Evolutionary conservation across 495 filamentous ascomycete genomes (phyloP).

Genomic region (Podospora tetraspora): DNA sequence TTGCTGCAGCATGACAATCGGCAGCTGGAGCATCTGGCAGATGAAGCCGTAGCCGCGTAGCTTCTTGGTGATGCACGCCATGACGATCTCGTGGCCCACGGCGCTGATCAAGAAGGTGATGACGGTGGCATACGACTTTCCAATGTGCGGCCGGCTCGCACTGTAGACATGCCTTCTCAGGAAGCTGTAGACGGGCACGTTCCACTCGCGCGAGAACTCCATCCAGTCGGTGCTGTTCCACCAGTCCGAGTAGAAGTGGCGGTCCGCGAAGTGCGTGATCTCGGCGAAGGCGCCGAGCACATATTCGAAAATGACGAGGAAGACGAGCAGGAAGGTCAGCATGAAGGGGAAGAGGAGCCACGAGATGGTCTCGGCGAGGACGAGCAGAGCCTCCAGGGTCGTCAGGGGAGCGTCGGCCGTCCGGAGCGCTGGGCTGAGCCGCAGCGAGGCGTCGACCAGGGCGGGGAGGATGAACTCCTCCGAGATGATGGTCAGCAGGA

Average conservation of each 20-base stretch:
- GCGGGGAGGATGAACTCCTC: conserved; percentile 97
- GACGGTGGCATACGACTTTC: conserved; percentile 71
- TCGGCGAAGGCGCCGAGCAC: conserved; percentile 91
- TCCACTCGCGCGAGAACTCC: conserved; percentile 97
- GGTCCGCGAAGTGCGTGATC: conserved; percentile 87
- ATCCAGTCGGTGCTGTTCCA: conserved; percentile 89
- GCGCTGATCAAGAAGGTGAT: conserved; percentile 91
- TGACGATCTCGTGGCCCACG: conserved; percentile 87
- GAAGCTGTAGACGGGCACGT: conserved; percentile 97
- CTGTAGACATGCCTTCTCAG: conserved; percentile 91
- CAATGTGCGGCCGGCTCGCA: conserved; percentile 67
- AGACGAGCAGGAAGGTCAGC: conserved; percentile 90
- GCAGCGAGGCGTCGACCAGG: conserved; percentile 64
- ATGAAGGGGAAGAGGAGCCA: conserved; percentile 96
- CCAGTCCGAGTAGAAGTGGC: conserved; percentile 97
- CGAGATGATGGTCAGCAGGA: conserved; percentile 81
- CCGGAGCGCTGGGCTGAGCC: conserved; percentile 47
- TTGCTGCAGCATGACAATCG: conserved; percentile 86
- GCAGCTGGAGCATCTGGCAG: conserved; percentile 93
- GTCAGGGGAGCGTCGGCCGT: conserved; percentile 38
- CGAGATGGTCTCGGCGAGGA: conserved; percentile 88
- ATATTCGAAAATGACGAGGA: conserved; percentile 97
- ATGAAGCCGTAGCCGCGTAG: conserved; percentile 89
- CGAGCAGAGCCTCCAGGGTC: conserved; percentile 61
- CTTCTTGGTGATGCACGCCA: conserved; percentile 98